These are phyloP conservation scores for Malassezia psittaci DNA, from an alignment of 1,284 basidiomycete species.

Conservation along the genomic window DNA sequence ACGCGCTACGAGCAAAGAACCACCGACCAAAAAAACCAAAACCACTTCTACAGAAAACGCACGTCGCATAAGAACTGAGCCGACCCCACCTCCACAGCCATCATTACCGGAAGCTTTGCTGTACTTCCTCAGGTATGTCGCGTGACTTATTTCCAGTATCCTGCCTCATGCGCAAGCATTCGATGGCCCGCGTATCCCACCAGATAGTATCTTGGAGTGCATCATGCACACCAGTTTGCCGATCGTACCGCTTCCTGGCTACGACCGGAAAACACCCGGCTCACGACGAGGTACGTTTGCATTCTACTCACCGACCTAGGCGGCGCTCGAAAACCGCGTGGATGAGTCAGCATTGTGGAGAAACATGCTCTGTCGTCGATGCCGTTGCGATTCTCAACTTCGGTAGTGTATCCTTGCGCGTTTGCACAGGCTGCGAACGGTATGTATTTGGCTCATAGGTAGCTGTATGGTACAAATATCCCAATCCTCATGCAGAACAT, in stretches of 20 bases:
- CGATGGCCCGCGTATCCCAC: constrained; percentile 12
- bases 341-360: constrained; percentile 1
- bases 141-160: background rate
- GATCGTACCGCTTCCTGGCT: constrained; percentile 1
- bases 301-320: no score
- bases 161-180: constrained; percentile 9
- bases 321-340: background rate
- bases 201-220: constrained; percentile 12
- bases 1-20: constrained; percentile 10
- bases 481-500: constrained; percentile 19
- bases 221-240: constrained; percentile 9
- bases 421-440: constrained; percentile 15
- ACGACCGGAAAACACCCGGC: background rate
- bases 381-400: constrained; percentile 9
- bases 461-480: constrained; percentile 21
- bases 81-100: constrained; percentile 6
- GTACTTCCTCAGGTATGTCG: constrained; percentile 15
- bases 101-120: constrained; percentile 12
- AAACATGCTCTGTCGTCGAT: constrained; percentile 1
- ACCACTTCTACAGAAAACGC: background rate
- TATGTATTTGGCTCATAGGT: background rate
- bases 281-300: background rate
- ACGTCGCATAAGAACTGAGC: constrained; percentile 1
- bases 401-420: constrained; percentile 10
- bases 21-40: constrained; percentile 8